Evolutionary conservation across 768 basidiomycete species (phyloP).

Genomic region (Suillus subaureus): DNA sequence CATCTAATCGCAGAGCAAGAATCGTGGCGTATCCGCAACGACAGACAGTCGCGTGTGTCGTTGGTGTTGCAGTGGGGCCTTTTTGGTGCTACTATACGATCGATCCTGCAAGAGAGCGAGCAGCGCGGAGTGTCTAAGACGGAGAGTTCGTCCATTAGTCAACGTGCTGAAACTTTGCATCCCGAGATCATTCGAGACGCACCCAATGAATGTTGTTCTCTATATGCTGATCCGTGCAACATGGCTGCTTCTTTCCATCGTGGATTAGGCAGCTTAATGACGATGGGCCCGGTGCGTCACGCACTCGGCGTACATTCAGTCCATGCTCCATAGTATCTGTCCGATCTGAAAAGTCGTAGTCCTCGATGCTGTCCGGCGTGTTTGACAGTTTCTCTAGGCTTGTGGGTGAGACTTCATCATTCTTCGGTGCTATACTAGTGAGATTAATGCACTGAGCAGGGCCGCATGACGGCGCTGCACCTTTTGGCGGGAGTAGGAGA

Average conservation of each 20-base stretch:
- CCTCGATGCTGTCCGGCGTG: background rate
- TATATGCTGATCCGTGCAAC: background rate
- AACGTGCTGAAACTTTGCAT: background rate
- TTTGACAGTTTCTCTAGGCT: background rate
- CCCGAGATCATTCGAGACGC: background rate
- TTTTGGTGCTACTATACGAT: background rate
- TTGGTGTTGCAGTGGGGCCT: background rate
- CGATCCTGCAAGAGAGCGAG: background rate
- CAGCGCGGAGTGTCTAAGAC: background rate
- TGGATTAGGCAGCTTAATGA: background rate
- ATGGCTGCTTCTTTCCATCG: background rate
- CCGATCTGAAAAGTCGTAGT: background rate
- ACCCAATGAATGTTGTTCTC: background rate
- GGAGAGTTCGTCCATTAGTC: background rate
- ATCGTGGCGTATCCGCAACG: background rate
- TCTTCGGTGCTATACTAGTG: background rate
- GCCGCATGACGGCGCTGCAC: background rate
- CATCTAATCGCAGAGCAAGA: background rate
- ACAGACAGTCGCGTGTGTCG: no score
- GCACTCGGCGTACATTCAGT: background rate
- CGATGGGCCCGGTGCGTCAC: background rate
- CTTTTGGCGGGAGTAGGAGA: background rate
- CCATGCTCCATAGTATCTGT: background rate
- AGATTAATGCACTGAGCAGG: background rate
- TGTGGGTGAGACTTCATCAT: background rate